Conservation (phyloP, 148 eudicot species). For the Chenopodium album region DNA sequence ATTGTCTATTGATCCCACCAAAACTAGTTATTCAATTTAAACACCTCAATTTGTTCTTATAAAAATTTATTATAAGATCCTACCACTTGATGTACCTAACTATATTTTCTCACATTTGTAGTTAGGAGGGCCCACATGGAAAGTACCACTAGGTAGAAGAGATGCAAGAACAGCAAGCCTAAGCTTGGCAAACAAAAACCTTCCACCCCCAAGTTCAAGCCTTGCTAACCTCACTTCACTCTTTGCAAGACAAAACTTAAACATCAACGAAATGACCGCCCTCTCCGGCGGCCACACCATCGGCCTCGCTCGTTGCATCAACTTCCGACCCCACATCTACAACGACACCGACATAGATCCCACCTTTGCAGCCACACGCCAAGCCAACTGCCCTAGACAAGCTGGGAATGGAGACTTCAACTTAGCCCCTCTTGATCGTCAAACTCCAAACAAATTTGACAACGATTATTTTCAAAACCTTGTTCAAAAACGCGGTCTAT, state of each 20-base stretch:
- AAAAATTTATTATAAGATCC: no score
- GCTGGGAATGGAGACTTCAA: slow-evolving; percentile 33
- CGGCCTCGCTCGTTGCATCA: slow-evolving; percentile 46
- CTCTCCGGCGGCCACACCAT: slow-evolving; percentile 64
- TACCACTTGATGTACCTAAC: no score
- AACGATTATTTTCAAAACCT: slow-evolving; percentile 44
- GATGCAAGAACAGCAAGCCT: slow-evolving; percentile 56
- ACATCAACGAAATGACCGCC: slow-evolving; percentile 46
- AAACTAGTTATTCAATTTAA: no score
- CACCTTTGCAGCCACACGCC: slow-evolving; percentile 32
- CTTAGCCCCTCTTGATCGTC: slow-evolving; percentile 43
- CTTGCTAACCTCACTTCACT: slow-evolving; percentile 39
- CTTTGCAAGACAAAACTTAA: slow-evolving; percentile 39
- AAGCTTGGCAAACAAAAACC: slow-evolving; percentile 44
- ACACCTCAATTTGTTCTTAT: no score
- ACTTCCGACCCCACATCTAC: slow-evolving; percentile 45
- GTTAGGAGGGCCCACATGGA: slow-evolving; percentile 64
- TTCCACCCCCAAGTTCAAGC: slow-evolving; percentile 45
- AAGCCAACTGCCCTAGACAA: slow-evolving; percentile 33
- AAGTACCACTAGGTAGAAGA: slow-evolving; percentile 50
- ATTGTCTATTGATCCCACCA: no score
- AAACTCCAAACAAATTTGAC: slow-evolving; percentile 35
- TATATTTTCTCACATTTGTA: background rate
- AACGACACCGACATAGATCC: slow-evolving; percentile 50
- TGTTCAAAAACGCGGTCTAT: slow-evolving; percentile 35